Evolutionary conservation across 2,329 filamentous ascomycete genomes (phyloP).

Genomic region (Colletotrichum tabaci): DNA sequence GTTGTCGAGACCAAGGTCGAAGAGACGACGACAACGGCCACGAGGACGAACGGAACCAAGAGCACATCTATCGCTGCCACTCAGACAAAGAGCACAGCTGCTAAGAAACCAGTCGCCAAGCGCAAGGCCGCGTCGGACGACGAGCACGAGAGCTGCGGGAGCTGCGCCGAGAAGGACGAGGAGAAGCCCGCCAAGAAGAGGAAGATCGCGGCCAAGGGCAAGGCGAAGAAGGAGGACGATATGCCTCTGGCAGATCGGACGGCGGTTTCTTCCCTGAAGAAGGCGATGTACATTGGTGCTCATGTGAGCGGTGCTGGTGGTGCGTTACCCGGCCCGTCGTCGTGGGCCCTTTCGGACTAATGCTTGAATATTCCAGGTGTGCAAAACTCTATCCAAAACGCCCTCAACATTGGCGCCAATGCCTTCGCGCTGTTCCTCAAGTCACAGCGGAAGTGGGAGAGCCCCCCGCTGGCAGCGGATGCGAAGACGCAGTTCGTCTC

Average conservation of each 20-base stretch:
- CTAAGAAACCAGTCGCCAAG: slow-evolving; percentile 47
- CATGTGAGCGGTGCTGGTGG: slow-evolving; percentile 94
- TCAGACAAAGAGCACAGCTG: slow-evolving; percentile 33
- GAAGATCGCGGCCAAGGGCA: slow-evolving; percentile 52
- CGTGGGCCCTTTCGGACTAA: slow-evolving; percentile 15
- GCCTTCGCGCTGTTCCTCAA: slow-evolving; percentile 96
- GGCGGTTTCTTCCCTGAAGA: slow-evolving; percentile 72
- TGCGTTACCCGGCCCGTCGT: slow-evolving; percentile 52
- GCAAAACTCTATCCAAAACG: slow-evolving; percentile 87
- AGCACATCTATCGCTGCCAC: slow-evolving; percentile 28
- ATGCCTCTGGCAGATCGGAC: slow-evolving; percentile 81
- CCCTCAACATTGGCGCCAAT: slow-evolving; percentile 87
- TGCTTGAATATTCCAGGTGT: slow-evolving; percentile 71
- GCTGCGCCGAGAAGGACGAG: slow-evolving; percentile 43
- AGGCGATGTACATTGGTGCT: slow-evolving; percentile 86
- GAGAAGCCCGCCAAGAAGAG: slow-evolving; percentile 59
- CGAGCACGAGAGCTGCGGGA: slow-evolving; percentile 46
- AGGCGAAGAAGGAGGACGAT: slow-evolving; percentile 55
- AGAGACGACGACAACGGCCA: slow-evolving; percentile 46
- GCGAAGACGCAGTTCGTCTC: slow-evolving; percentile 79
- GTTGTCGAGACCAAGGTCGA: slow-evolving; percentile 46
- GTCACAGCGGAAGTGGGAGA: slow-evolving; percentile 95
- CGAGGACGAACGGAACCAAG: slow-evolving; percentile 32
- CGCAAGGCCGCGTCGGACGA: slow-evolving; percentile 51
- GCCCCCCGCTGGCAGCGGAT: slow-evolving; percentile 80